A percentile compares a stretch with the other conserved stretches of the same genome.
Conservation (phyloP, 2,329 filamentous ascomycete species). For the Dothistroma septosporum region DNA sequence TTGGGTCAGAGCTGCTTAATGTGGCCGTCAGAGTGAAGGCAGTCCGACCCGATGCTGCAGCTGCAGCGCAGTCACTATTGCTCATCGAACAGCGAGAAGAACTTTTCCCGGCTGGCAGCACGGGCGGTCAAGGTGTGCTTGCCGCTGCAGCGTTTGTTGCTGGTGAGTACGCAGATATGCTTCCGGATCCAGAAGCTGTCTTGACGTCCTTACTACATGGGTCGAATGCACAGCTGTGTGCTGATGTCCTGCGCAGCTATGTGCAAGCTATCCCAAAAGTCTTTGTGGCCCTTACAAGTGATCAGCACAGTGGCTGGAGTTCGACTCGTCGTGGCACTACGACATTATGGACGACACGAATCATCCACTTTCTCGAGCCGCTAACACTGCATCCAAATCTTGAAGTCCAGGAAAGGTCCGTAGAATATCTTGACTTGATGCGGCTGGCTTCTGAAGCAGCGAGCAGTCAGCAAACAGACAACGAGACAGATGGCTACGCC, state of each 20-base stretch:
- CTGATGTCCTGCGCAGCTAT: constrained; percentile 70
- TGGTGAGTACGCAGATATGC: constrained; percentile 77
- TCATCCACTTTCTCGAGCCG: constrained; percentile 76
- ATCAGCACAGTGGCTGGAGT: constrained; percentile 65
- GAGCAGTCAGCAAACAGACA: constrained; percentile 56
- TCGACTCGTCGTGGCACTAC: constrained; percentile 68
- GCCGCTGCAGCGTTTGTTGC: constrained; percentile 77
- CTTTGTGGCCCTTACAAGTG: constrained; percentile 66
- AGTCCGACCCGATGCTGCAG: constrained; percentile 73
- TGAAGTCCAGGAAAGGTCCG: constrained; percentile 90
- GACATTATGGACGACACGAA: constrained; percentile 72
- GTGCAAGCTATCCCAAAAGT: constrained; percentile 84
- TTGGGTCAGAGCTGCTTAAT: constrained; percentile 83
- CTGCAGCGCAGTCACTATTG: constrained; percentile 73
- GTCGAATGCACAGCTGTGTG: constrained; percentile 54
- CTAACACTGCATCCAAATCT: constrained; percentile 77
- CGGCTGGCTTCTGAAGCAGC: constrained; percentile 81
- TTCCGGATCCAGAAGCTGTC: constrained; percentile 66
- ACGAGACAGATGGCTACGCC: constrained; percentile 61
- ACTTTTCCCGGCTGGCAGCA: constrained; percentile 51
- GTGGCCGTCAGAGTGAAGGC: constrained; percentile 87
- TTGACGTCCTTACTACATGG: constrained; percentile 70
- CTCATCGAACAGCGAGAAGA: constrained; percentile 58
- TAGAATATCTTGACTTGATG: constrained; percentile 86
- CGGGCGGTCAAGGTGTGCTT: constrained; percentile 59